phyloP scores from a whole-genome alignment of 2,329 filamentous ascomycete genomes.

The Diaporthe sp. region DNA sequence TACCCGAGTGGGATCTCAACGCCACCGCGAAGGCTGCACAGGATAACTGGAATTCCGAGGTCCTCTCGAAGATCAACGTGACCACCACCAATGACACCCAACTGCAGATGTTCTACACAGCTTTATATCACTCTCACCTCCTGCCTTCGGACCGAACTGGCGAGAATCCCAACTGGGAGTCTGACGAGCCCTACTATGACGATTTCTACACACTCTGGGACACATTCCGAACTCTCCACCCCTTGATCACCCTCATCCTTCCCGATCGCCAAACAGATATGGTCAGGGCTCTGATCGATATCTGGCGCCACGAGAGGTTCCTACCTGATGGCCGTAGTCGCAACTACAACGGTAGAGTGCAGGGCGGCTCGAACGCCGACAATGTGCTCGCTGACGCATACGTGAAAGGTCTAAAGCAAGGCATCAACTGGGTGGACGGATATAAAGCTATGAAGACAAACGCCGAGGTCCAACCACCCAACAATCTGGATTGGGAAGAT shows the following conservation, averaged over 20 bases:
- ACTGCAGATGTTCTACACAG: constrained; percentile 71
- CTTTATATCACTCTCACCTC: constrained; percentile 75
- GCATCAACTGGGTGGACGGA: constrained; percentile 66
- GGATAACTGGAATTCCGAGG: constrained; percentile 67
- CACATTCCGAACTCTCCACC: constrained; percentile 70
- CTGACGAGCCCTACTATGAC: constrained; percentile 67
- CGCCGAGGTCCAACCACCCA: constrained; percentile 70
- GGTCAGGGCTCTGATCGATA: constrained; percentile 66
- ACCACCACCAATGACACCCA: constrained; percentile 60
- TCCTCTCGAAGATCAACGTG: constrained; percentile 72
- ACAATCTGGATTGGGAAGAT: constrained; percentile 67
- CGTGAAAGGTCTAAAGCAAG: constrained; percentile 71
- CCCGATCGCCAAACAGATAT: constrained; percentile 63
- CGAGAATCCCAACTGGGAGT: constrained; percentile 67
- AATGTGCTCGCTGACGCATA: constrained; percentile 79
- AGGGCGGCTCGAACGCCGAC: constrained; percentile 77
- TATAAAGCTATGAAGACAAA: constrained; percentile 71
- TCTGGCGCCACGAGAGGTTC: constrained; percentile 70
- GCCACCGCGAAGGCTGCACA: constrained; percentile 55
- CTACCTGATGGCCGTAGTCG: constrained; percentile 74
- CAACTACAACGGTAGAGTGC: constrained; percentile 75
- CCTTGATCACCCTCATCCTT: constrained; percentile 64
- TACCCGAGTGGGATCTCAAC: constrained; percentile 55
- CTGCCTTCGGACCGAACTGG: constrained; percentile 76
- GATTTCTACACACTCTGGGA: constrained; percentile 70